Evolutionary conservation across 2,329 filamentous ascomycete genomes (phyloP).

Genomic region (Fusarium tuaranense): DNA sequence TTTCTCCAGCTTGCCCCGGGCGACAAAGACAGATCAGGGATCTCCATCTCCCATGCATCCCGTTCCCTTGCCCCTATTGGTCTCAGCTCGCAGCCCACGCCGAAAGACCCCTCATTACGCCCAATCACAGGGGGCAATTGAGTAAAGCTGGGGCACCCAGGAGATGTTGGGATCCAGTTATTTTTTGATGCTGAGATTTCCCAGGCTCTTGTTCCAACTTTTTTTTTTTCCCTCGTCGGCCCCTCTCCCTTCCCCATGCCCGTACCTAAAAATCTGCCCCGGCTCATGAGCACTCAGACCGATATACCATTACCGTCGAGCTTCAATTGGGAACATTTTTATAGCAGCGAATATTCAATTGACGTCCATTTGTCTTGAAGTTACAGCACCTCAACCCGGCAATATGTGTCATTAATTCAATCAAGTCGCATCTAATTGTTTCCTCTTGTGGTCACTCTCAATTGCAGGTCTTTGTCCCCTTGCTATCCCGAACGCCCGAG

Average conservation of each 20-base stretch:
- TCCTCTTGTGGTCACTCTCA: neutral
- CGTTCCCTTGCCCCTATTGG: conserved; percentile 16
- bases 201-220: conserved; percentile 19
- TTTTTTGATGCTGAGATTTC: conserved; percentile 14
- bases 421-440: neutral
- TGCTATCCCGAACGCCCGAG: conserved; percentile 37
- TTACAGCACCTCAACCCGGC: too few species aligned
- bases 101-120: neutral
- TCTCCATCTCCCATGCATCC: conserved; percentile 26
- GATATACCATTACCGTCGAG: neutral
- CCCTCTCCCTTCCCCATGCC: conserved; percentile 8
- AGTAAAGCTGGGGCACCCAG: conserved; percentile 1
- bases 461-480: neutral
- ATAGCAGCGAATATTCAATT: neutral
- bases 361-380: too few species aligned
- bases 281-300: conserved; percentile 1
- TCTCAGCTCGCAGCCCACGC: neutral
- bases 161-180: conserved; percentile 1
- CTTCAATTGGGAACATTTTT: neutral
- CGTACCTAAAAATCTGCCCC: conserved; percentile 8
- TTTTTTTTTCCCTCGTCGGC: conserved; percentile 11
- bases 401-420: neutral
- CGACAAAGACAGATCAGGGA: conserved; percentile 17
- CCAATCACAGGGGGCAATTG: conserved; percentile 30
- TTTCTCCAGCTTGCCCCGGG: conserved; percentile 1